Evolutionary conservation across 169 alveolate species (phyloP).

Genomic region (Plasmodium coatneyi): DNA sequence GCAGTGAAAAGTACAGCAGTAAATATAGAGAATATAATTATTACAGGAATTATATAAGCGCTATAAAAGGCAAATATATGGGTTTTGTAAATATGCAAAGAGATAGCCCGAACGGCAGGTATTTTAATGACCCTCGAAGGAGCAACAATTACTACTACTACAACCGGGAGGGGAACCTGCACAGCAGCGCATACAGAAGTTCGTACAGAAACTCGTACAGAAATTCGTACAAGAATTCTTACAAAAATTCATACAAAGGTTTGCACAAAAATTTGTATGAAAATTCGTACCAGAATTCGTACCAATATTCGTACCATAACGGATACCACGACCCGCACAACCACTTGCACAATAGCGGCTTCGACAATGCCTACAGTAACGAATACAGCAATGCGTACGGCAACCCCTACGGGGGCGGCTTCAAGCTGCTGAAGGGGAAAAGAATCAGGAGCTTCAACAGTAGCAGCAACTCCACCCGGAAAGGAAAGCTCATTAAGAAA

Average conservation of each 20-base stretch:
- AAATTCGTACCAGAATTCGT: not conserved
- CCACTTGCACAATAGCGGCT: not conserved
- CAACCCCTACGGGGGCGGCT: not conserved
- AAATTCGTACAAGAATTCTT: too few relatives aligned
- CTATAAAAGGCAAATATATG: conserved; percentile 50
- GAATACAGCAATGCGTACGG: not conserved
- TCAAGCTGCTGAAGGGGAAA: conserved; percentile 8
- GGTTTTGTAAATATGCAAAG: conserved; percentile 28
- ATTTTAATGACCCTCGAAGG: conserved; percentile 40
- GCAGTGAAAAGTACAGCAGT: conserved; percentile 34
- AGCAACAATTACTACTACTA: conserved; percentile 1
- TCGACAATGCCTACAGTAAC: not conserved
- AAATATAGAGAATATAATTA: conserved; percentile 38
- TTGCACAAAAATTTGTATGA: too few relatives aligned
- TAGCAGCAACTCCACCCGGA: conserved; percentile 26
- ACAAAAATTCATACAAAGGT: too few relatives aligned
- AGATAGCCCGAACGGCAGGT: conserved; percentile 32
- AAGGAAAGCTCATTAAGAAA: conserved; percentile 15
- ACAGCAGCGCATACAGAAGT: not conserved
- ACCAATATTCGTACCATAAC: not conserved
- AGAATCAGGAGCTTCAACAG: conserved; percentile 29
- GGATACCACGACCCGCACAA: conserved; percentile 4
- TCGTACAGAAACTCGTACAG: not conserved
- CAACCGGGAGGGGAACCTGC: not conserved
- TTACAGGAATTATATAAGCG: conserved; percentile 43